These are phyloP conservation scores for Gnaphalium uliginosum DNA, from an alignment of 129 eudicot genomes.

Conservation along the genomic window DNA sequence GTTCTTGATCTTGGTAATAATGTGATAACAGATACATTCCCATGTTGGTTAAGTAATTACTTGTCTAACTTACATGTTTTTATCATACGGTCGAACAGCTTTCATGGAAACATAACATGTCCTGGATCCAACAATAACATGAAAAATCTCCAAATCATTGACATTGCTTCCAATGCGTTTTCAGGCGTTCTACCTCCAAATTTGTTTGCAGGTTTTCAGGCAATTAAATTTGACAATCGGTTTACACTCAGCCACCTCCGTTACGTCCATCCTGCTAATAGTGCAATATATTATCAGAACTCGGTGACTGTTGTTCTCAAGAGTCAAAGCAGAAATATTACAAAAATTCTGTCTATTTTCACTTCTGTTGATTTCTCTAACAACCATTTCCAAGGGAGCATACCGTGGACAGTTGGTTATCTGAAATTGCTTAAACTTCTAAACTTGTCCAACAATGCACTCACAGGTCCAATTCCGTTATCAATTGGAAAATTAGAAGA, in stretches of 20 bases:
- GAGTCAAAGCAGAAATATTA: slow-evolving; percentile 18
- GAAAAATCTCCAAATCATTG: slow-evolving; percentile 36
- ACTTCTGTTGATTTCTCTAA: slow-evolving; percentile 39
- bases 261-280: not conserved
- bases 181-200: slow-evolving; percentile 26
- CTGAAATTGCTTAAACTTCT: slow-evolving; percentile 29
- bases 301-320: slow-evolving; percentile 22
- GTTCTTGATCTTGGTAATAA: slow-evolving; percentile 47
- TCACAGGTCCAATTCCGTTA: slow-evolving; percentile 26
- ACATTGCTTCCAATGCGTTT: slow-evolving; percentile 36
- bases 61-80: slow-evolving; percentile 26
- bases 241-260: not conserved
- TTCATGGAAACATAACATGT: slow-evolving; percentile 33
- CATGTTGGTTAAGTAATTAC: slow-evolving; percentile 33
- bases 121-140: not conserved
- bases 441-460: slow-evolving; percentile 39
- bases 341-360: slow-evolving; percentile 32
- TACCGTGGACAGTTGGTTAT: slow-evolving; percentile 33
- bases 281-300: slow-evolving; percentile 29
- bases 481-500: slow-evolving; percentile 9
- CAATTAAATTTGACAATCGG: not conserved
- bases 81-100: slow-evolving; percentile 29
- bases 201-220: slow-evolving; percentile 17
- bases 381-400: slow-evolving; percentile 37
- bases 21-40: slow-evolving; percentile 37